Evolutionary conservation across 2,329 filamentous ascomycete species (phyloP).

Genomic region (Triangularia verruculosa): DNA sequence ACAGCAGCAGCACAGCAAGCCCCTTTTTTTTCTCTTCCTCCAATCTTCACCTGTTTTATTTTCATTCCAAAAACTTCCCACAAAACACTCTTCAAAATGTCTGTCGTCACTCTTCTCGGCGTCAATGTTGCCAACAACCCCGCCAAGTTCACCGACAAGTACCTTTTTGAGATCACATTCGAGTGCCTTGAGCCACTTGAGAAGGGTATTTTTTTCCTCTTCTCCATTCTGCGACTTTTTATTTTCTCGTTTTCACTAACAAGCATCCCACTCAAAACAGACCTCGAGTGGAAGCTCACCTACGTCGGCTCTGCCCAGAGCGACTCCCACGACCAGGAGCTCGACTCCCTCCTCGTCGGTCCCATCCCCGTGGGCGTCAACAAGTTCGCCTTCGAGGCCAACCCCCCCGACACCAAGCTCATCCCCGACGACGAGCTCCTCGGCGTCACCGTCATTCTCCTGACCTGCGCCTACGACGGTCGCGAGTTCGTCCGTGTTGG

Average conservation of each 20-base stretch:
- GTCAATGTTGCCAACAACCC: slow-evolving; percentile 98
- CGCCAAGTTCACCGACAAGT: slow-evolving; percentile 85
- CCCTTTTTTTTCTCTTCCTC: neutral
- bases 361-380: slow-evolving; percentile 98
- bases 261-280: slow-evolving; percentile 46
- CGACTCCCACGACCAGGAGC: slow-evolving; percentile 97
- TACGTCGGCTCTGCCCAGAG: slow-evolving; percentile 98
- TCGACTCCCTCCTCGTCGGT: slow-evolving; percentile 92
- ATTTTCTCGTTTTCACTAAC: neutral
- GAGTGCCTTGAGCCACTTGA: slow-evolving; percentile 93
- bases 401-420: slow-evolving; percentile 81
- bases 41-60: neutral
- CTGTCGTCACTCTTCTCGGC: slow-evolving; percentile 90
- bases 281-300: slow-evolving; percentile 98
- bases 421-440: slow-evolving; percentile 95
- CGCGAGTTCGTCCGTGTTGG: slow-evolving; percentile 97
- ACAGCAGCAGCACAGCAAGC: neutral
- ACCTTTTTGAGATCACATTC: slow-evolving; percentile 98
- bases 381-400: slow-evolving; percentile 97
- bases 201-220: slow-evolving; percentile 60
- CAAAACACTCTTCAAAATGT: slow-evolving; percentile 63
- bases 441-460: slow-evolving; percentile 92
- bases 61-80: neutral
- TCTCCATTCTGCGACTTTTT: slow-evolving; percentile 17
- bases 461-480: slow-evolving; percentile 94